Evolutionary conservation across 192 early-diverging fungal genomes (phyloP).

Genomic region (Backusella westeae): DNA sequence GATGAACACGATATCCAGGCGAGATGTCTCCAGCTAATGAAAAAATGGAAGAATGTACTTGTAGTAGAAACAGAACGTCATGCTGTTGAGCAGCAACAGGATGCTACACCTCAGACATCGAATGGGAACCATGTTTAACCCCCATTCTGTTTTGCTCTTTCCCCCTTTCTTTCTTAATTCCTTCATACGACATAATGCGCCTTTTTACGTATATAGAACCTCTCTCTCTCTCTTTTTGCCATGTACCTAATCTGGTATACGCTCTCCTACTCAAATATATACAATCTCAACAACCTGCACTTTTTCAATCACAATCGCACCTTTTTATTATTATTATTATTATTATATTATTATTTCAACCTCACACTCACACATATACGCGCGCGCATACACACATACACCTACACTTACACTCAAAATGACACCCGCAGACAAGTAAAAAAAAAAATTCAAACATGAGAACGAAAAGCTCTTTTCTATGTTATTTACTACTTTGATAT

Average conservation of each 20-base stretch:
- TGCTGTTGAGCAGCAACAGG: background rate
- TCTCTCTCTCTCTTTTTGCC: background rate
- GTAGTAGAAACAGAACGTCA: background rate
- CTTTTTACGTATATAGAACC: background rate
- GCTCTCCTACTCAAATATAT: background rate
- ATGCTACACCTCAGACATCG: background rate
- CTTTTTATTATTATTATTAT: background rate
- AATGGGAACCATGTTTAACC: background rate
- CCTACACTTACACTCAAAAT: background rate
- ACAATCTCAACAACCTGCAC: background rate
- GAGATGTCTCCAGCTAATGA: slow-evolving; percentile 28
- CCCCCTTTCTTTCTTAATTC: background rate
- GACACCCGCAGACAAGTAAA: background rate
- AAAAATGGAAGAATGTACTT: slow-evolving; percentile 26
- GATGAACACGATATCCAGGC: slow-evolving; percentile 24
- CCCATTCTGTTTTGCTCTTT: background rate
- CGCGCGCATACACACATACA: background rate
- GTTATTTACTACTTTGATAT: too few relatives aligned
- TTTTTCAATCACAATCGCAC: background rate
- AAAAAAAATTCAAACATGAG: background rate
- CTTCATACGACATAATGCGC: background rate
- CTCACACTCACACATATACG: too few relatives aligned
- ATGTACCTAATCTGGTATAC: background rate
- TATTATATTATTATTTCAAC: too few relatives aligned
- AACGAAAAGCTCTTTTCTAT: too few relatives aligned